Evolutionary conservation across 768 basidiomycete genomes (phyloP), one percentile per base, ranked within the genome.

Genomic region (Suillus ampliporus): DNA sequence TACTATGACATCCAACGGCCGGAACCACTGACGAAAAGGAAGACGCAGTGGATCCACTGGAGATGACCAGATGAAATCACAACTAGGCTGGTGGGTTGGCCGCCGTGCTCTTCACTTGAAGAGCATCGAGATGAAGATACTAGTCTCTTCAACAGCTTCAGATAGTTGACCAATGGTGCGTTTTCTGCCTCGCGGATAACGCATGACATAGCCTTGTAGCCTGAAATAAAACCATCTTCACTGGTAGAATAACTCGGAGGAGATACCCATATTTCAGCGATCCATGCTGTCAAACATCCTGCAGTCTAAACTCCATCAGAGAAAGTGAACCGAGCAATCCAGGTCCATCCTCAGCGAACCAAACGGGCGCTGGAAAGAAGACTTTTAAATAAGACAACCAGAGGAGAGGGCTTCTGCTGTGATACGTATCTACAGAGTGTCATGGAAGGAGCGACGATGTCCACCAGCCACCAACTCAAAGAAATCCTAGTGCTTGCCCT

Each of bases 401-500:
- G 17, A 38, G 10, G 17, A 23, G 17, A 53, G 14, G 37, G 52
- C 17, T n/a, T 26, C 17, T 38, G 35, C 11, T 51, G 21, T 34
- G 37, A 38, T 38, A 54, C 15, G 23, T 40, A 13, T 23, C 44
- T 46, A 46, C 5, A n/a, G 4, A 46, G 37, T 11, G 37, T 10
- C 37, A 37, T 10, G 31, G 31, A 46, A 5, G 21, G 11, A 46
- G 46, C 13, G 23, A 46, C 23, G 46, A 46, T 23, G 6, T 14
- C n/a, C 19, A 11, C 46, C 46, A 46, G 21, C 46, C 44, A 21
- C 10, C 21, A 14, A 19, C 26, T 37, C 21, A 62, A 17, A 26
- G 58, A 68, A 31, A 62, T 51, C 31, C 63, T 73, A 75, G 40
- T 65, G 58, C 47, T 58, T 57, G 17, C 46, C 47, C 56, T 51